Percentiles rank a stretch among this genome's conserved stretches.
phyloP scores from a whole-genome alignment of 768 basidiomycete genomes.

The Dictyophora rubrovolvata region DNA sequence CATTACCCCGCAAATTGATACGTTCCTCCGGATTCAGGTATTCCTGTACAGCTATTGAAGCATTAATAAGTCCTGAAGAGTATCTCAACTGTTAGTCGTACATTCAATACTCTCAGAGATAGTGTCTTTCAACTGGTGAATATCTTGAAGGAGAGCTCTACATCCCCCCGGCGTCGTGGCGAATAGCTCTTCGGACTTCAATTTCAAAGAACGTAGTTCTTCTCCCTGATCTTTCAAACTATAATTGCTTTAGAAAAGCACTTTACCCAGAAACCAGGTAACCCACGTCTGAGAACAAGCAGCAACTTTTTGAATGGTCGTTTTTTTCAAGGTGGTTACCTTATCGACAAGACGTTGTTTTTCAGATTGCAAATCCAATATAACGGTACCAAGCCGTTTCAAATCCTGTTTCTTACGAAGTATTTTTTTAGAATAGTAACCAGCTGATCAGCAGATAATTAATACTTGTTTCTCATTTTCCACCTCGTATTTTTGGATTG shows the following conservation, averaged over 20 bases:
- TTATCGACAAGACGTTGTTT: neutral
- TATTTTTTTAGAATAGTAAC: neutral
- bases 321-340: neutral
- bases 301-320: conserved; percentile 1
- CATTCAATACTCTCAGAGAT: neutral
- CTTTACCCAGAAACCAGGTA: neutral
- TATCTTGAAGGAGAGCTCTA: neutral
- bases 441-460: neutral
- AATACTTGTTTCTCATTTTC: conserved; percentile 5
- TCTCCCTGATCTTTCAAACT: neutral
- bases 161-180: neutral
- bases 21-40: neutral
- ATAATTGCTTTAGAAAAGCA: no score
- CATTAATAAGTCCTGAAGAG: neutral
- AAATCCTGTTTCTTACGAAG: conserved; percentile 1
- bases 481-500: conserved; percentile 5
- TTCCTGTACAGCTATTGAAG: neutral
- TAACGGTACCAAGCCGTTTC: neutral
- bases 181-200: neutral
- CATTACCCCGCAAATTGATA: neutral
- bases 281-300: neutral
- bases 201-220: conserved; percentile 1
- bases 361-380: neutral
- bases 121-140: neutral
- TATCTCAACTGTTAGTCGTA: neutral